These are phyloP conservation scores for Dryas drummondii DNA, from an alignment of 306 rosid species.

Conservation along the genomic window DNA sequence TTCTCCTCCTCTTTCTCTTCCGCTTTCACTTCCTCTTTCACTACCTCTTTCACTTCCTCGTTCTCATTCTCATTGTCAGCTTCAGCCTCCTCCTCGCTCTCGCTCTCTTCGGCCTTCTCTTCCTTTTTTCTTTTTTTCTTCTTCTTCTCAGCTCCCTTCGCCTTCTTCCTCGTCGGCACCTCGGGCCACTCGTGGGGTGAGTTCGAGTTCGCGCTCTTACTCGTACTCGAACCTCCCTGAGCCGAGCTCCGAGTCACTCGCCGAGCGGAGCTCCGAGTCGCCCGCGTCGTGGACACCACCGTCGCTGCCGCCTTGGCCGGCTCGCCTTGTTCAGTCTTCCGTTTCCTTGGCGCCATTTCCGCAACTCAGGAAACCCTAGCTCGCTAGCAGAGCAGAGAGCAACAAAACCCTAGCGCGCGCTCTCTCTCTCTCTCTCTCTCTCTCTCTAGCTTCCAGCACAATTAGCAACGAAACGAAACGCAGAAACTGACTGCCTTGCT, in stretches of 20 bases:
- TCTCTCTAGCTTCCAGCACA: background rate
- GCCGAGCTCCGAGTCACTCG: slow-evolving; percentile 20
- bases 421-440: background rate
- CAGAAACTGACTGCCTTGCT: background rate
- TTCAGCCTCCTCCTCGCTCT: slow-evolving; percentile 20
- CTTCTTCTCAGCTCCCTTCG: background rate
- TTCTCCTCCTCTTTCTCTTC: background rate
- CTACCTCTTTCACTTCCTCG: background rate
- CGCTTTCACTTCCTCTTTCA: background rate
- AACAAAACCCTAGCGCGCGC: background rate
- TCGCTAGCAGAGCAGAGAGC: background rate
- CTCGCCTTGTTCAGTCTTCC: slow-evolving; percentile 21
- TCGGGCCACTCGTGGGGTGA: background rate
- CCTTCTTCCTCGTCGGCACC: slow-evolving; percentile 4
- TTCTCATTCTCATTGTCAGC: slow-evolving; percentile 1
- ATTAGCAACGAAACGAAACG: background rate
- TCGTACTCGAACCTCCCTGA: background rate
- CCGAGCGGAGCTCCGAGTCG: slow-evolving; percentile 34
- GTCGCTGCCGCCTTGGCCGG: slow-evolving; percentile 5
- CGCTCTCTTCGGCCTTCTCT: background rate
- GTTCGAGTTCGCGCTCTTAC: too few species aligned
- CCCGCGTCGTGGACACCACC: slow-evolving; percentile 10
- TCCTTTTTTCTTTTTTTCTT: background rate
- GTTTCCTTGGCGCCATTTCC: slow-evolving; percentile 48
- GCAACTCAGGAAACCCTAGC: background rate